phyloP scores from a whole-genome alignment of 305 asterid genomes.

The Lippia alba region DNA sequence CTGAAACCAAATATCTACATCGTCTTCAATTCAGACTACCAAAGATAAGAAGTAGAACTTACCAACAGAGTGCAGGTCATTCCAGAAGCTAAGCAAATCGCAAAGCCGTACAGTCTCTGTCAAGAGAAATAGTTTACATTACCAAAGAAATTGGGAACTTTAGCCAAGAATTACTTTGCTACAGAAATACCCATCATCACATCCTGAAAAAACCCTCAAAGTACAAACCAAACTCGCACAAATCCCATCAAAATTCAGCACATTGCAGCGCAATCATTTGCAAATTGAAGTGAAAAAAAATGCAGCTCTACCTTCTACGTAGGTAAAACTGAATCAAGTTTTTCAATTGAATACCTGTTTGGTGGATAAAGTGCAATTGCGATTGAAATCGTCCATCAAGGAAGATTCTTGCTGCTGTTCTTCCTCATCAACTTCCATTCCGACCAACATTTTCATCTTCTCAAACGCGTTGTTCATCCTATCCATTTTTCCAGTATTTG shows the following conservation, averaged over 20 bases:
- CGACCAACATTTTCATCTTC: slow-evolving; percentile 97
- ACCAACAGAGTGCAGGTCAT: slow-evolving; percentile 95
- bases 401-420: slow-evolving; percentile 64
- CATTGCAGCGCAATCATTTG: slow-evolving; percentile 6
- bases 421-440: slow-evolving; percentile 92
- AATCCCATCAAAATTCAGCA: slow-evolving; percentile 20
- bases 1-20: slow-evolving; percentile 10
- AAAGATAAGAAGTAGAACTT: slow-evolving; percentile 30
- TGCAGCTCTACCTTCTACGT: neutral
- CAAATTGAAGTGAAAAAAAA: slow-evolving; percentile 21
- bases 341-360: slow-evolving; percentile 59
- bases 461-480: slow-evolving; percentile 85
- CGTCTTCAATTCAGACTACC: slow-evolving; percentile 17
- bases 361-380: slow-evolving; percentile 86
- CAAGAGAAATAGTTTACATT: slow-evolving; percentile 28
- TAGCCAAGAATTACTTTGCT: slow-evolving; percentile 2
- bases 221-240: slow-evolving; percentile 19
- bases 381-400: slow-evolving; percentile 80
- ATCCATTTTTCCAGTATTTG: slow-evolving; percentile 52
- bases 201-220: slow-evolving; percentile 5
- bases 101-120: slow-evolving; percentile 93
- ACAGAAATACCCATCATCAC: slow-evolving; percentile 14
- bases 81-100: slow-evolving; percentile 87
- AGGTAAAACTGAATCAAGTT: neutral
- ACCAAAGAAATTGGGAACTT: slow-evolving; percentile 19